Evolutionary conservation across 306 rosid genomes (phyloP).

Genomic region (Cicer chorassanicum): DNA sequence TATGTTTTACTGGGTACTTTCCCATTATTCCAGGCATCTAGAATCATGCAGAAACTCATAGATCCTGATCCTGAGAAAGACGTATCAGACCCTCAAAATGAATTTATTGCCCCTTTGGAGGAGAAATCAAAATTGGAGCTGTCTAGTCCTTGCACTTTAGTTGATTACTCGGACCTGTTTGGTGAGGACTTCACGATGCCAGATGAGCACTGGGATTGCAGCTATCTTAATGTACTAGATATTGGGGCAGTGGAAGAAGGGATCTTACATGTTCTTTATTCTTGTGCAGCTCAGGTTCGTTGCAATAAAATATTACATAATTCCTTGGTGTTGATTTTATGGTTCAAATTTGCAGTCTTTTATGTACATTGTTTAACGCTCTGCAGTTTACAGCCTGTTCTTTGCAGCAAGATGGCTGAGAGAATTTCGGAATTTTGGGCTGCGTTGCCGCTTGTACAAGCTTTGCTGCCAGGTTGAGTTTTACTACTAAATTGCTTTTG

Average conservation of each 20-base stretch:
- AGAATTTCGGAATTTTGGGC: slow-evolving; percentile 77
- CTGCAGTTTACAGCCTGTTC: slow-evolving; percentile 70
- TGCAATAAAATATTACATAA: slow-evolving; percentile 43
- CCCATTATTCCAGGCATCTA: slow-evolving; percentile 72
- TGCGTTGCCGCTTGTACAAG: slow-evolving; percentile 82
- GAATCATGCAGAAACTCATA: slow-evolving; percentile 74
- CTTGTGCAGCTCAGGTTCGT: slow-evolving; percentile 91
- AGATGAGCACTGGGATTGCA: slow-evolving; percentile 78
- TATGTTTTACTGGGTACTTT: slow-evolving; percentile 33
- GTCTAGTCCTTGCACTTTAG: slow-evolving; percentile 53
- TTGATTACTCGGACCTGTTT: slow-evolving; percentile 78
- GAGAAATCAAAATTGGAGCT: slow-evolving; percentile 61
- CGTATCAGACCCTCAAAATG: slow-evolving; percentile 59
- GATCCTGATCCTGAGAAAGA: slow-evolving; percentile 63
- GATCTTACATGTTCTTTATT: slow-evolving; percentile 83
- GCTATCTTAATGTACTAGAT: slow-evolving; percentile 79
- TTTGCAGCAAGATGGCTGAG: slow-evolving; percentile 88
- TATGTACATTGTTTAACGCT: slow-evolving; percentile 49
- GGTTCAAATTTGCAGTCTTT: slow-evolving; percentile 37
- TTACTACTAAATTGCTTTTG: slow-evolving; percentile 24
- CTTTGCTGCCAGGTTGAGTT: slow-evolving; percentile 86
- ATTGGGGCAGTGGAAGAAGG: slow-evolving; percentile 91
- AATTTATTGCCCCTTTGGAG: slow-evolving; percentile 53
- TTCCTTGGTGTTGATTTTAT: slow-evolving; percentile 18
- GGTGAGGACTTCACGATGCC: slow-evolving; percentile 83